phyloP scores from a whole-genome alignment of 139 green algal species.

The Chlorella ohadii region DNA sequence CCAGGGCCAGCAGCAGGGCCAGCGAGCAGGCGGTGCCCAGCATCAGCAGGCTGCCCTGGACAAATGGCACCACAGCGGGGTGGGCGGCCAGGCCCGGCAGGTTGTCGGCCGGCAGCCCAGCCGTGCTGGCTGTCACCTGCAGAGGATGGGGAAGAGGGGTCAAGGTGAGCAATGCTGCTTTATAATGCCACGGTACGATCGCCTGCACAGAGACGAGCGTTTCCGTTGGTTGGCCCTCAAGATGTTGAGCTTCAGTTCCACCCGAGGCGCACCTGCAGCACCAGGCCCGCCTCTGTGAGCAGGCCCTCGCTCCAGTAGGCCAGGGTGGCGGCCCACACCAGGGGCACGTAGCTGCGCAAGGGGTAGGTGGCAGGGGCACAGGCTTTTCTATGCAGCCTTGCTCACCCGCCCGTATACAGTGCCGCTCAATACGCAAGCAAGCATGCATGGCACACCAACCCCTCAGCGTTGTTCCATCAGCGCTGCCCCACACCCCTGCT shows the following conservation, averaged over 20 bases:
- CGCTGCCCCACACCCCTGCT: background rate
- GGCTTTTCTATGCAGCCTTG: too few relatives aligned
- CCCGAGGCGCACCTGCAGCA: background rate
- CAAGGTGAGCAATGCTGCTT: too few relatives aligned
- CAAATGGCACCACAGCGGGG: background rate
- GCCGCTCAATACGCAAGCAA: background rate
- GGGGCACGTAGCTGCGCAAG: background rate
- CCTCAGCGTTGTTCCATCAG: too few relatives aligned
- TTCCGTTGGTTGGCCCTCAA: too few relatives aligned
- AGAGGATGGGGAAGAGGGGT: background rate
- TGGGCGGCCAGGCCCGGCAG: background rate
- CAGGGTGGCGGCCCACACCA: constrained; percentile 3
- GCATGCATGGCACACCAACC: too few relatives aligned
- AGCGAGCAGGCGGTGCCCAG: background rate
- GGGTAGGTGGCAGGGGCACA: background rate
- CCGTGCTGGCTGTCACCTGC: background rate
- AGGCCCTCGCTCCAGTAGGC: background rate
- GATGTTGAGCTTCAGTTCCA: too few relatives aligned
- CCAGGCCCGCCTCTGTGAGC: background rate
- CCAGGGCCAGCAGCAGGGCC: background rate
- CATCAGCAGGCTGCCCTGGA: background rate
- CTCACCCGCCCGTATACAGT: too few relatives aligned
- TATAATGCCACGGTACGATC: too few relatives aligned
- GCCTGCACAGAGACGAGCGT: too few relatives aligned
- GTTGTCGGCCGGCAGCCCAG: background rate